Base-by-base conservation (phyloP, 805 yeast genomes). In the Kluyveromyces dobzhanskii region DNA sequence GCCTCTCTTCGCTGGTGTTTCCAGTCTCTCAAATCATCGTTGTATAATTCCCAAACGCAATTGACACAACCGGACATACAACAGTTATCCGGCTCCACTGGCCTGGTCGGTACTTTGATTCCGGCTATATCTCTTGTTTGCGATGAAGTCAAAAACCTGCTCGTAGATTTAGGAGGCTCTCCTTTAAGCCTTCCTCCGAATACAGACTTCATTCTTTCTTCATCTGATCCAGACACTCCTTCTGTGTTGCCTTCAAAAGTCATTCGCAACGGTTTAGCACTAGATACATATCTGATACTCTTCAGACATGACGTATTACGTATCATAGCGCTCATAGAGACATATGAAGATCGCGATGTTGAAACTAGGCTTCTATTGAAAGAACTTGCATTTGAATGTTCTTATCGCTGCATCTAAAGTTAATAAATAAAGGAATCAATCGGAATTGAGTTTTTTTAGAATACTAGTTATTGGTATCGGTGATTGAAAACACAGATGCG, bases 51-150 rank as follows among this genome's bases (percentile, higher is more conserved):
- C 97, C 97, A 92, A 2, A 90, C 97, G 60, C 98, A 90, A 61
- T 90, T 87, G 23, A 85, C 78, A 60, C 98, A 90, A 1, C 98
- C 98, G 42, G 92, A 80, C 95, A 87, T 87, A 61, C 98, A 90
- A 59, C 98, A 90, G 59, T 90, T 87, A 50, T 88, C 95, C 1
- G 97, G 97, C 49, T 85, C 95, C 4, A 64, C 66, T 0, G 98
- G 97, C 54, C 71, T 73, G n/a, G 73, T 76, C 3, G 96, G 95
- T 0, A 90, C 94, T 6, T 56, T 58, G 0, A 92, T 67, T 0
- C 97, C 97, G 0, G 72, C 79, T 23, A 65, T 58, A 10, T 38
- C 13, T 14, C 52, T 43, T 11, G 37, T 30, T 10, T 34, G 18
- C 7, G 39, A 49, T 4, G 48, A 45, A 4, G 46, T 35, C 1